A percentile compares a stretch with the other conserved stretches of the same genome.
Evolutionary conservation across 371 early-diverging fungal genomes (phyloP).

Genomic region (Zychaea mexicana): DNA sequence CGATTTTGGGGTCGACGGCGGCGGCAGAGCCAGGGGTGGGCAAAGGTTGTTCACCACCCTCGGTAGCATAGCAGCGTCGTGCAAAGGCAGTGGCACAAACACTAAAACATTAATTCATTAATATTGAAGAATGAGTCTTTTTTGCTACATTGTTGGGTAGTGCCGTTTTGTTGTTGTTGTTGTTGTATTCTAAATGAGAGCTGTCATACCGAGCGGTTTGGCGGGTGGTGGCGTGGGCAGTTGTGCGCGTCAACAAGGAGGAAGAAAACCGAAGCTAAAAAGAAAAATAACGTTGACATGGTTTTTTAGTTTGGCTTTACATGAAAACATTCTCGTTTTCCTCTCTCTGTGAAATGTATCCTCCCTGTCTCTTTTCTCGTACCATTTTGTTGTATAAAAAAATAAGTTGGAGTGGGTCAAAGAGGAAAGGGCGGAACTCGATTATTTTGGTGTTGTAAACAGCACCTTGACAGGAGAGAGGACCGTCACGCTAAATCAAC

Average conservation of each 20-base stretch:
- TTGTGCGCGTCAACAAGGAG: slow-evolving; percentile 32
- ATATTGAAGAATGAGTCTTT: slow-evolving; percentile 3
- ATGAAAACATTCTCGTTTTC: too few species aligned
- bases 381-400: neutral
- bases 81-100: slow-evolving; percentile 33
- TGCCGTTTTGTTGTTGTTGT: neutral
- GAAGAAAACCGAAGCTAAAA: slow-evolving; percentile 47
- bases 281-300: neutral
- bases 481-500: neutral
- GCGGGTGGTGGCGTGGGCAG: slow-evolving; percentile 29
- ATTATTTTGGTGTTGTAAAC: slow-evolving; percentile 1
- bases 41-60: slow-evolving; percentile 38
- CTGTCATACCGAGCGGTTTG: slow-evolving; percentile 42
- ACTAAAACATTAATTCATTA: slow-evolving; percentile 16
- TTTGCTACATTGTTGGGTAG: too few species aligned
- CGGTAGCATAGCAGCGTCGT: slow-evolving; percentile 44
- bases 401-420: neutral
- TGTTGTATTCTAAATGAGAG: neutral
- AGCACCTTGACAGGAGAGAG: neutral
- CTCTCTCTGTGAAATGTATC: too few species aligned
- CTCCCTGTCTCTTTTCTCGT: neutral
- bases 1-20: slow-evolving; percentile 72
- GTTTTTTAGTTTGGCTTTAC: neutral
- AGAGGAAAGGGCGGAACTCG: neutral
- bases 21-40: slow-evolving; percentile 63